Evolutionary conservation across 2,329 filamentous ascomycete genomes (phyloP).

Genomic region (Dichotomopilus funicola): DNA sequence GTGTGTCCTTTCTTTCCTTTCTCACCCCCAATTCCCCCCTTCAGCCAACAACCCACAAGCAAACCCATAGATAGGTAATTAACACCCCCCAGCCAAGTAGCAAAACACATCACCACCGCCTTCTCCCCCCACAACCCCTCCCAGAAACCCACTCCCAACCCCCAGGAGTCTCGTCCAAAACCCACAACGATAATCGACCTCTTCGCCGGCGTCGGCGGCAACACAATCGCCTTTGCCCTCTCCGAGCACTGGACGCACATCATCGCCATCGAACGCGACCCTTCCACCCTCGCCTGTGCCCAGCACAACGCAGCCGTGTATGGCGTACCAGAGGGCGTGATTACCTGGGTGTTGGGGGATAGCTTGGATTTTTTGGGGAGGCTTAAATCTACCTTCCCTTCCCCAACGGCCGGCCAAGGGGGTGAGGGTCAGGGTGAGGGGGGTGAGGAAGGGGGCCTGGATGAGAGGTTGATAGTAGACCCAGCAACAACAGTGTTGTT

Average conservation of each 20-base stretch:
- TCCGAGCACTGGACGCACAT: slow-evolving; percentile 73
- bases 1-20: slow-evolving; percentile 39
- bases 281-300: slow-evolving; percentile 75
- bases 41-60: too few relatives aligned
- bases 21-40: slow-evolving; percentile 9
- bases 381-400: slow-evolving; percentile 35
- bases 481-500: slow-evolving; percentile 42
- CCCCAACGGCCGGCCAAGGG: slow-evolving; percentile 13
- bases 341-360: slow-evolving; percentile 83
- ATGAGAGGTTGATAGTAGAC: slow-evolving; percentile 37
- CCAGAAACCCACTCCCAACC: slow-evolving; percentile 53
- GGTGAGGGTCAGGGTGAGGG: background rate
- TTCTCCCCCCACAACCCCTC: slow-evolving; percentile 15
- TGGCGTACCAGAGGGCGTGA: slow-evolving; percentile 60
- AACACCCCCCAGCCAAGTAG: background rate
- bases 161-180: slow-evolving; percentile 41
- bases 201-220: slow-evolving; percentile 88
- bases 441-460: slow-evolving; percentile 21
- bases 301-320: slow-evolving; percentile 88
- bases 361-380: slow-evolving; percentile 59
- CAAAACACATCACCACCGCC: background rate
- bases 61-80: background rate
- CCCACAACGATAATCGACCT: slow-evolving; percentile 66
- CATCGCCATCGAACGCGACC: slow-evolving; percentile 82
- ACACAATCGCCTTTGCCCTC: slow-evolving; percentile 87